phyloP scores from a whole-genome alignment of 345 rosid species.

The Isatis tinctoria region DNA sequence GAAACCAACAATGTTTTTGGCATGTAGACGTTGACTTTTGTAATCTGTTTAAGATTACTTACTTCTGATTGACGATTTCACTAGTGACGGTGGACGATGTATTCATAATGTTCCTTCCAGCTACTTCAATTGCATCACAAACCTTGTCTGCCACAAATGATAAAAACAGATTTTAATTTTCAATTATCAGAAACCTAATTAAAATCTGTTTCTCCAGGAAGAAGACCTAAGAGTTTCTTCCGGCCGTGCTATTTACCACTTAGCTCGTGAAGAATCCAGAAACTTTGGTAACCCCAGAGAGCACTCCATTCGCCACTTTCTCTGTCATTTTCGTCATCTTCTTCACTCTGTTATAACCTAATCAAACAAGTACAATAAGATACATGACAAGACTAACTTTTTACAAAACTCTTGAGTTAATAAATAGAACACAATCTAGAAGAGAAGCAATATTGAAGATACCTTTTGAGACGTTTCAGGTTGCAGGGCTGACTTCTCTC shows the following conservation, averaged over 20 bases:
- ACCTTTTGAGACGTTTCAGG: constrained; percentile 77
- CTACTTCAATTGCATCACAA: constrained; percentile 86
- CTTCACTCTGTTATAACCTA: constrained; percentile 48
- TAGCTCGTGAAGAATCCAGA: constrained; percentile 67
- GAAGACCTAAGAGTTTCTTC: constrained; percentile 68
- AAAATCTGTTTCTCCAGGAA: constrained; percentile 68
- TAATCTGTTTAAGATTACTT: neutral
- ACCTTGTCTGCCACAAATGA: constrained; percentile 41
- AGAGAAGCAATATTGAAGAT: neutral
- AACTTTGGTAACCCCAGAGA: constrained; percentile 79
- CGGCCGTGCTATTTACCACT: constrained; percentile 61
- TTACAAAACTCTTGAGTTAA: neutral
- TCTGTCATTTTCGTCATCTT: constrained; percentile 72
- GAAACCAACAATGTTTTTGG: neutral
- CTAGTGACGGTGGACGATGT: constrained; percentile 88
- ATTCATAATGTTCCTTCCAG: constrained; percentile 88
- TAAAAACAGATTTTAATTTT: too few species aligned
- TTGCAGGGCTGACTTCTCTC: constrained; percentile 49
- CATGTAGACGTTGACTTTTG: neutral
- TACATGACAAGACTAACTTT: neutral
- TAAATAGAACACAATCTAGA: neutral
- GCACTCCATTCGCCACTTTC: constrained; percentile 76
- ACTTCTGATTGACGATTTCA: constrained; percentile 74
- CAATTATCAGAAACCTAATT: too few species aligned
- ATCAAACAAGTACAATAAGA: neutral